phyloP scores from a whole-genome alignment of 176 grass and related monocot genomes.

The Oryza glaberrima region DNA sequence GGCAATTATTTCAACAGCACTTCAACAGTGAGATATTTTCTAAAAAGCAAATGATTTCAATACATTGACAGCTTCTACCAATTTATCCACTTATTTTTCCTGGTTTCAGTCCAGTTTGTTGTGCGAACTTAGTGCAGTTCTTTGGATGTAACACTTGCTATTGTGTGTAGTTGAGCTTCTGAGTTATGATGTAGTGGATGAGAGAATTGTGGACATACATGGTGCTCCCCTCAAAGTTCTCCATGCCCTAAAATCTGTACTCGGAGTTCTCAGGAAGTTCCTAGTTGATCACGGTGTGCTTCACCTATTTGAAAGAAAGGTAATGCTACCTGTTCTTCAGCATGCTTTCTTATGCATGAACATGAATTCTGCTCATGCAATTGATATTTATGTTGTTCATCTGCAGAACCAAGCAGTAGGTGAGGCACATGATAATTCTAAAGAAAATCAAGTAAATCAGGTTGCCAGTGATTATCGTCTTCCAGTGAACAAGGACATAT shows the following conservation, averaged over 20 bases:
- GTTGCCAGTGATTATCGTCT: slow-evolving; percentile 50
- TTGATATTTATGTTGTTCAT: slow-evolving; percentile 29
- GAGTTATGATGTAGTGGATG: slow-evolving; percentile 47
- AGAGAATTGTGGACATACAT: slow-evolving; percentile 79
- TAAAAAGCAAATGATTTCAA: slow-evolving; percentile 5
- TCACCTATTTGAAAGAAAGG: slow-evolving; percentile 82
- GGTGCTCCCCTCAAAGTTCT: slow-evolving; percentile 64
- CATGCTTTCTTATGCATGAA: slow-evolving; percentile 13
- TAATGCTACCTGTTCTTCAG: slow-evolving; percentile 15
- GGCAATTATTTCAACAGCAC: neutral
- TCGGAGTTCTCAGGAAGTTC: slow-evolving; percentile 74
- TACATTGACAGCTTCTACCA: neutral
- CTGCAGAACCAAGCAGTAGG: slow-evolving; percentile 37
- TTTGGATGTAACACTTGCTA: slow-evolving; percentile 21
- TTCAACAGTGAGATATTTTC: neutral
- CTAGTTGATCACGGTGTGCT: slow-evolving; percentile 83
- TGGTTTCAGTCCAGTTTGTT: neutral
- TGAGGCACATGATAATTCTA: slow-evolving; percentile 13
- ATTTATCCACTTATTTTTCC: neutral
- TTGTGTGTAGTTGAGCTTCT: slow-evolving; percentile 34
- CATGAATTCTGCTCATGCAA: slow-evolving; percentile 21
- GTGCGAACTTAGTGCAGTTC: slow-evolving; percentile 3
- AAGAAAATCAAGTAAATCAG: slow-evolving; percentile 38
- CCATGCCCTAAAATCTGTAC: slow-evolving; percentile 66
- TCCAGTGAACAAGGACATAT: slow-evolving; percentile 45